Evolutionary conservation across 208 protist species (phyloP), one percentile per base, ranked within the genome.

Genomic region (Tritrichomonas foetus): DNA sequence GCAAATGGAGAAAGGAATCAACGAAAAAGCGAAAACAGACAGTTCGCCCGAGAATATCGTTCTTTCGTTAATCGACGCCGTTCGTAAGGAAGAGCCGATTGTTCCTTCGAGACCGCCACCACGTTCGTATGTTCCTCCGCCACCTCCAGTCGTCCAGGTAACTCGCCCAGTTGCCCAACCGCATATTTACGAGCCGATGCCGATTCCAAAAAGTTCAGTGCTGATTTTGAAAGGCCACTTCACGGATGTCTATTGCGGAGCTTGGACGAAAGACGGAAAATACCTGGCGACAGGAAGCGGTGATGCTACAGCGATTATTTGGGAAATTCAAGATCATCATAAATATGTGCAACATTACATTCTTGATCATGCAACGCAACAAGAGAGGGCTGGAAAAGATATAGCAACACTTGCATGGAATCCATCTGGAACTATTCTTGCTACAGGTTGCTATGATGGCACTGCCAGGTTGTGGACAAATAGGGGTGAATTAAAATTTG

Each of bases 1-100:
- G 78, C 78, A 89, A 47, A 25, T 89, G 9, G 78, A 89, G 16
- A 89, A 89, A 89, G 78, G 41, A 9, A 89, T 89, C 22, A 89
- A 89, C 22, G 47, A 89, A 20, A 20, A 33, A 61, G 78, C 78
- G 57, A 53, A 57, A 27, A 89, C 44, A 3, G 78, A 89, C 33
- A 16, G 33, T 25, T 57, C 78, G 30, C 78, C 78, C 33, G 78
- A 89, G 57, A 30, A 89, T 33, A 89, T 89, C 25, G 41, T 89
- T 39, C 33, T 53, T 89, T 55, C 39, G 33, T 57, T 89, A 89
- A 47, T 89, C 0, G 78, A 89, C 1, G 30, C 78, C 33, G 47
- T 49, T 39, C 41, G 41, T 41, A 44, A 89, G 20, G 16, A 89
- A 89, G 78, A 89, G 47, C 47, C 78, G 2, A 30, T 50, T 36